Percentiles rank a stretch among this genome's conserved stretches.
Conservation (phyloP, 306 rosid species). For the Vicia faba region DNA sequence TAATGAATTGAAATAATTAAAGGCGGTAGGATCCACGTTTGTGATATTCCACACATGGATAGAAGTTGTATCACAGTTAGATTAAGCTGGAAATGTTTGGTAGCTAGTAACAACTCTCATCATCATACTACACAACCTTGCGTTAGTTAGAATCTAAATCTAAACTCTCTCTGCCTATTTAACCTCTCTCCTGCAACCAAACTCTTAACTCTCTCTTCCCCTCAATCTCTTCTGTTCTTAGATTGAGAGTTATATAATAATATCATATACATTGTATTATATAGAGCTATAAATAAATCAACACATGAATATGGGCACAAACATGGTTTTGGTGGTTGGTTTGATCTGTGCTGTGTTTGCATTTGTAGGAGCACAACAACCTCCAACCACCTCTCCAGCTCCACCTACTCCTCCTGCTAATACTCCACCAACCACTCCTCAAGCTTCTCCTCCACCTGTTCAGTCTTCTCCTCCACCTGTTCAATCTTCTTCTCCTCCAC, state of each 20-base stretch:
- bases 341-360: slow-evolving; percentile 58
- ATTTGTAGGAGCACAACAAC: slow-evolving; percentile 67
- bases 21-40: slow-evolving; percentile 1
- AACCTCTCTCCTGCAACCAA: background rate
- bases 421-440: slow-evolving; percentile 34
- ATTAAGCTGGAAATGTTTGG: slow-evolving; percentile 18
- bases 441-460: slow-evolving; percentile 41
- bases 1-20: background rate
- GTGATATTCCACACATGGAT: background rate
- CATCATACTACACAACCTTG: background rate
- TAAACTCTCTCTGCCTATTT: background rate
- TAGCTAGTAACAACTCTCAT: background rate
- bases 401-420: slow-evolving; percentile 47
- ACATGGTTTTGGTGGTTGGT: slow-evolving; percentile 28
- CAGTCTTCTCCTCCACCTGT: slow-evolving; percentile 39
- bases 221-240: background rate
- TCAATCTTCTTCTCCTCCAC: slow-evolving; percentile 42
- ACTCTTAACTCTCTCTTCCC: background rate
- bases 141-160: background rate
- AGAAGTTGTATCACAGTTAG: background rate
- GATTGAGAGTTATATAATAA: background rate
- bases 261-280: too few species aligned
- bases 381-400: slow-evolving; percentile 56
- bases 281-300: background rate
- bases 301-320: background rate